Base-by-base conservation (phyloP, 2,329 filamentous ascomycete genomes). In the Cyphellophora europaea region DNA sequence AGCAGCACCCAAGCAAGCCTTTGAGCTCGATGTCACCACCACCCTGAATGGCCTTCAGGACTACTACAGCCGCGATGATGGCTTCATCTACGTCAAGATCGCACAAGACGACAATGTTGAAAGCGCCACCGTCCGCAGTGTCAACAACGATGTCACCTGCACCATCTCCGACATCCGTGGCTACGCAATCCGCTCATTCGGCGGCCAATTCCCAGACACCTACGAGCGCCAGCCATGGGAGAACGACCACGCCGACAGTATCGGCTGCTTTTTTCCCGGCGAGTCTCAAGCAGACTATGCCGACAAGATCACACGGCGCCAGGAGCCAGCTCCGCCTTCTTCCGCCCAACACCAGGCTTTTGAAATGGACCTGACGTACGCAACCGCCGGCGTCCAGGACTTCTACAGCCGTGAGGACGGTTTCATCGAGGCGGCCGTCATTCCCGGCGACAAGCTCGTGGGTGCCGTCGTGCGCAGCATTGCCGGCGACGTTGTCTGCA, bases 341-440 rank as follows among this genome's bases (percentile, higher is more conserved):
- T n/a, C n/a, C n/a, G n/a, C n/a, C n/a, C n/a, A n/a, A n/a, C n/a
- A n/a, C 8, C 21, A n/a, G 21, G 8, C 21, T 8, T 25, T 25
- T n/a, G 21, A 25, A n/a, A 25, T 25, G 21, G 21, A 25, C 21
- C 21, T 25, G 21, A 25, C n/a, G 21, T 25, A 25, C n/a, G 21
- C 21, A 8, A 25, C 21, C 21, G 21, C 21, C 8, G 21, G 21
- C n/a, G 21, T 25, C 8, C 21, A 25, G 21, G 21, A 25, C n/a
- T 25, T 25, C 21, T 25, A 25, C n/a, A 25, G 21, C 21, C 21
- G 21, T 25, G 21, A 25, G 21, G 21, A 25, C n/a, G 21, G 21
- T n/a, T 25, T 25, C 21, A 25, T 25, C 21, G 8, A n/a, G n/a
- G 21, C 21, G 21, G 21, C 8, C n/a, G 21, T 25, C 8, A 8